phyloP scores from a whole-genome alignment of 371 early-diverging fungal genomes.

The Coemansia sp. region DNA sequence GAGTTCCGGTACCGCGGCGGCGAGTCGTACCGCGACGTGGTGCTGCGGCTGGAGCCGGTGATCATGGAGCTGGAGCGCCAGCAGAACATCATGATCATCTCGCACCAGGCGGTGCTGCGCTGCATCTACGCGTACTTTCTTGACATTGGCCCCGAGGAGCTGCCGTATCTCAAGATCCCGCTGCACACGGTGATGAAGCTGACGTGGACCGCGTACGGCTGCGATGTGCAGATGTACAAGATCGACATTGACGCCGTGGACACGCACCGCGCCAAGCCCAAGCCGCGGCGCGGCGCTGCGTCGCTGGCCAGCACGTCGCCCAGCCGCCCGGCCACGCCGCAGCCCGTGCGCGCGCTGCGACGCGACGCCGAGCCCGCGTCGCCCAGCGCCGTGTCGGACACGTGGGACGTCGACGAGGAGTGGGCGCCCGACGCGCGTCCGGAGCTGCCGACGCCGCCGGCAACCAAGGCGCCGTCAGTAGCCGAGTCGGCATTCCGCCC shows the following conservation, averaged over 20 bases:
- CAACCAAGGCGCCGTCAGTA: neutral
- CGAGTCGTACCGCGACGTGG: constrained; percentile 91
- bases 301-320: constrained; percentile 19
- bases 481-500: neutral
- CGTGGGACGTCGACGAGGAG: constrained; percentile 26
- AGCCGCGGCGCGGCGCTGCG: constrained; percentile 33
- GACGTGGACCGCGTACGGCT: constrained; percentile 93
- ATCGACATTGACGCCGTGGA: constrained; percentile 86
- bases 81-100: constrained; percentile 92
- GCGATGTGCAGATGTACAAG: constrained; percentile 84
- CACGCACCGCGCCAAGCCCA: constrained; percentile 67
- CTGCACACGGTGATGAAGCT: constrained; percentile 94
- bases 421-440: constrained; percentile 13
- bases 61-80: constrained; percentile 98
- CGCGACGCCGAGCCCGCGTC: neutral
- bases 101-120: constrained; percentile 92
- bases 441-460: constrained; percentile 32
- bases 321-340: constrained; percentile 8
- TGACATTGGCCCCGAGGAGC: constrained; percentile 84
- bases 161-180: constrained; percentile 96
- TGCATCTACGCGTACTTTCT: constrained; percentile 94
- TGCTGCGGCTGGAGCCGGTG: constrained; percentile 85
- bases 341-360: constrained; percentile 2
- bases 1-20: constrained; percentile 93
- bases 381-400: constrained; percentile 14